Evolutionary conservation across 495 filamentous ascomycete genomes (phyloP), one percentile per base, ranked within the genome.

Genomic region (Diplogelasinospora grovesii): DNA sequence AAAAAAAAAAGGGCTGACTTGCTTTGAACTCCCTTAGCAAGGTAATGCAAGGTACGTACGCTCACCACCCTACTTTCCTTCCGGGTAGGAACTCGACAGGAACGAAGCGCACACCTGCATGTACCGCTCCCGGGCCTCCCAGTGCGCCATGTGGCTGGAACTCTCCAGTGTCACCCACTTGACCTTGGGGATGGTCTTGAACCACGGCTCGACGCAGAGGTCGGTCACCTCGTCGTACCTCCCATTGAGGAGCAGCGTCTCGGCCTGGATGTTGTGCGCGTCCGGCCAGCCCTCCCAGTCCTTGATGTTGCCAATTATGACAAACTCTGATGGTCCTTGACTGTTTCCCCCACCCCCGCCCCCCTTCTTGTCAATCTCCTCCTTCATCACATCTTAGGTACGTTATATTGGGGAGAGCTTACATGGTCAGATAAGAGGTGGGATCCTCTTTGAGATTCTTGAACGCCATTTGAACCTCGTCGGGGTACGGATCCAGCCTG

Each of bases 171-270:
- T 59, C 7, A 69, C 53, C 71, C 70, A 74, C 39, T 61, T 71
- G 14, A 69, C 64, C 28, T 65, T 65, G 1, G 50, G 33, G 22
- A 72, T 69, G 2, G 50, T 27, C 10, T 53, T 38, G 44, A 72
- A 73, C 53, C 63, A 76, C 3, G 69, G 69, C 35, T 52, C 49
- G 0, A 68, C 47, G 11, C 53, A 53, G 11, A 56, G 36, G 26
- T 75, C 70, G 27, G 60, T 57, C 5, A 61, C 66, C 39, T 71
- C 66, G 37, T 78, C 74, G 26, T 71, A 69, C 6, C 56, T 46
- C 0, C 72, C 73, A 43, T 78, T 78, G 14, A 71, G 50, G 9
- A 77, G 53, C 26, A 78, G 50, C 3, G 66, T 66, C 18, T 58
- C 49, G 6, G 56, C 64, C 14, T 58, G 39, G 41, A 77, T 71